phyloP scores from a whole-genome alignment of 2,329 filamentous ascomycete species.

The Colletotrichum gigasporum region DNA sequence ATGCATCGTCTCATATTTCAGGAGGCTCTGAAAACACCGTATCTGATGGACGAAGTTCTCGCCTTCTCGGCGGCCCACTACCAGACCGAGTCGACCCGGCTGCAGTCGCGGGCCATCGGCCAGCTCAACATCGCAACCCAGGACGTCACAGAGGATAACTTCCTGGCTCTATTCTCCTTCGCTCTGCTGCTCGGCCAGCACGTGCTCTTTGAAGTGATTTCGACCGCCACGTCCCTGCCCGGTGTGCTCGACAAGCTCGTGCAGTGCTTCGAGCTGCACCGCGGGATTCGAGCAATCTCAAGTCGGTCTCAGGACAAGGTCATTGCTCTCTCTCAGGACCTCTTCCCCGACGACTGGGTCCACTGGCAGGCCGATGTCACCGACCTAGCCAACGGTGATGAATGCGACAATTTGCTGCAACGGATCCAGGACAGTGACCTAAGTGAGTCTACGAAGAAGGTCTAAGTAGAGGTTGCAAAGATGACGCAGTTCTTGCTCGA shows the following conservation, averaged over 20 bases:
- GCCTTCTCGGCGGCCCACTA: constrained; percentile 56
- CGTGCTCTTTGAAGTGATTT: constrained; percentile 53
- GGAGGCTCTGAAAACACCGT: constrained; percentile 43
- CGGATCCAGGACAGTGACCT: constrained; percentile 28
- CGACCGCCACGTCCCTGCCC: background rate
- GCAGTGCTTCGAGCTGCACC: constrained; percentile 51
- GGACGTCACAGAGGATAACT: constrained; percentile 42
- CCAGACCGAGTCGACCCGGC: constrained; percentile 50
- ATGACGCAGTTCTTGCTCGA: background rate
- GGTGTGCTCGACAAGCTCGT: constrained; percentile 45
- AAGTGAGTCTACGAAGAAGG: background rate
- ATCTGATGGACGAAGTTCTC: constrained; percentile 57
- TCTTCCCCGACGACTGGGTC: background rate
- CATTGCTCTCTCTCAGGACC: background rate
- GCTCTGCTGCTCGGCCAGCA: constrained; percentile 55
- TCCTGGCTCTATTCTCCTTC: constrained; percentile 54
- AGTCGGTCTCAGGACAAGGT: background rate
- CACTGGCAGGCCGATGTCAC: background rate
- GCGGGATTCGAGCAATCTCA: constrained; percentile 50
- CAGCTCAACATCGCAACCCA: constrained; percentile 42
- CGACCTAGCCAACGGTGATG: constrained; percentile 2
- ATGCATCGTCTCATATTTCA: background rate
- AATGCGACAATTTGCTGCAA: constrained; percentile 39
- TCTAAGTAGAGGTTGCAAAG: background rate
- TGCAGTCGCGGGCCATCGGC: constrained; percentile 54